Base-by-base conservation (phyloP, 108 stramenopile species). In the Conticribra guillardii region DNA sequence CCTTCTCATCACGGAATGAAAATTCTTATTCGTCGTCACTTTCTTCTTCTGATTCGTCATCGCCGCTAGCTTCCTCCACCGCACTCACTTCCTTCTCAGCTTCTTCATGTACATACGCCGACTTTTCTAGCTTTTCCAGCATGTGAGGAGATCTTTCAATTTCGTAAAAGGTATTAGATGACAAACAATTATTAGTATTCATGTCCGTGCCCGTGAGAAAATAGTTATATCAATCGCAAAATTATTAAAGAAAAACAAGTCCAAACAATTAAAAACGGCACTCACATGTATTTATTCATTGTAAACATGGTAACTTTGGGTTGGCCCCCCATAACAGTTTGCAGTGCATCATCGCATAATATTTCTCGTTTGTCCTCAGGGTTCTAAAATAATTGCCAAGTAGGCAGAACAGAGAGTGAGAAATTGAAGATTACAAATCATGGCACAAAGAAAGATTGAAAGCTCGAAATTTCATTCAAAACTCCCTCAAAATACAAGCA, bases 301-400 rank as follows among this genome's bases (percentile, higher is more conserved):
- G 78, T 82, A 71, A 94, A 96, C 91, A 96, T 96, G 26, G 93
- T 93, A 4, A 96, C 92, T 45, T 60, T 89, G 27, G 59, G 50
- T 46, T 96, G 68, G 21, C 87, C 85, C 18, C 84, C 88, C 88
- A 96, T 90, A 52, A 94, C 86, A 2, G 28, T 47, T 54, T 81
- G 79, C 63, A 96, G 69, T 49, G 81, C 81, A 14, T 71, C 86
- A 52, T 96, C 91, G 48, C 96, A 96, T 22, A 94, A 45, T 57
- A 96, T 94, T 65, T 92, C 78, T 31, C 93, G 82, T 71, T 94
- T 96, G 80, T 96, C 85, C 4, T 84, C 59, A 2, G 96, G 91
- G 64, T 96, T 92, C 80, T 93, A 71, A 29, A 62, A 19, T 26
- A 9, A 63, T 30, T 28, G 23, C 18, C 11, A 23, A 21, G 18